Percentiles rank a stretch among this genome's conserved stretches.
Evolutionary conservation across 768 basidiomycete genomes (phyloP).

Genomic region (Trametes maxima): DNA sequence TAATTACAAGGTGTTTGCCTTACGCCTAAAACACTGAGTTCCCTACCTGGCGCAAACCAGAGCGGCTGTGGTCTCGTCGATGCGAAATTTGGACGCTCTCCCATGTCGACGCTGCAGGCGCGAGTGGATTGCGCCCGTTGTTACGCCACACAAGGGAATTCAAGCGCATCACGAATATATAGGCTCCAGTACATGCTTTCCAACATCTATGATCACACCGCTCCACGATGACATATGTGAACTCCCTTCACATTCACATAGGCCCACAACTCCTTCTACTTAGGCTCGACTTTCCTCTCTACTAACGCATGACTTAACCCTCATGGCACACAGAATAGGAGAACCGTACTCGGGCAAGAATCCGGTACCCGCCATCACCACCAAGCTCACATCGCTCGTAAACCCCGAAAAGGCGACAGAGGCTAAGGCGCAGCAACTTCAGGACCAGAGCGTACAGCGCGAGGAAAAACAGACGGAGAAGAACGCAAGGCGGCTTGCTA

Average conservation of each 20-base stretch:
- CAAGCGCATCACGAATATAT: too few relatives aligned
- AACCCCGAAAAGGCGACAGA: conserved; percentile 34
- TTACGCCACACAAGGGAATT: too few relatives aligned
- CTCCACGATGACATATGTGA: not conserved
- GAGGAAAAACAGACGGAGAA: conserved; percentile 33
- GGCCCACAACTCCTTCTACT: not conserved
- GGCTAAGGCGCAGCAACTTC: conserved; percentile 34
- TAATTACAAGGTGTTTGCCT: too few relatives aligned
- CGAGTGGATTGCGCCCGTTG: too few relatives aligned
- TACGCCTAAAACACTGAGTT: too few relatives aligned
- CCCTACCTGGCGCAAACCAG: too few relatives aligned
- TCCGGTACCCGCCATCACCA: conserved; percentile 36
- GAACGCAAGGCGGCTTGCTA: conserved; percentile 29
- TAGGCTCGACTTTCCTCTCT: not conserved
- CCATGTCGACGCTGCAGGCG: too few relatives aligned
- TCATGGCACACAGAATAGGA: conserved; percentile 32
- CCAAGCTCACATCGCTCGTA: conserved; percentile 33
- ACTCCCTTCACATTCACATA: not conserved
- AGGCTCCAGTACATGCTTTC: too few relatives aligned
- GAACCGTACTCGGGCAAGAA: conserved; percentile 39
- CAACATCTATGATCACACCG: too few relatives aligned
- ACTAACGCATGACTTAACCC: not conserved
- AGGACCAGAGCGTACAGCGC: conserved; percentile 25
- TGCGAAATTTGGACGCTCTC: too few relatives aligned
- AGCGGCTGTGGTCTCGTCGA: too few relatives aligned